Conservation (phyloP, 805 yeast species). For the Pichia cabralensis region DNA sequence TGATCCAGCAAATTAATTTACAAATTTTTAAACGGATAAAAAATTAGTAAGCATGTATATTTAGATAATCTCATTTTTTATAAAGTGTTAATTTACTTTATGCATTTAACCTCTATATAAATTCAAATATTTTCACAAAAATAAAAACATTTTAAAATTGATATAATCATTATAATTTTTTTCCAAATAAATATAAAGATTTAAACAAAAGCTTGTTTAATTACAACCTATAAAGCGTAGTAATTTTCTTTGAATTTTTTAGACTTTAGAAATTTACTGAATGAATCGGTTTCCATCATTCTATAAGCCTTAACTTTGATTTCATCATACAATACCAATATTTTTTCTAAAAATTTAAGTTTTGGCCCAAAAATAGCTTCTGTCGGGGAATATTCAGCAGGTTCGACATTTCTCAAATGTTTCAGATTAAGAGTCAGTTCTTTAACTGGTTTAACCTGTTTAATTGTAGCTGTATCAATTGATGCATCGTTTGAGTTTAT, state of each 20-base stretch:
- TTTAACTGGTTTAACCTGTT: neutral
- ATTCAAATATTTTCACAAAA: no score
- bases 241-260: constrained; percentile 27
- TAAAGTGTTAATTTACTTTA: no score
- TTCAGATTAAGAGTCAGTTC: constrained; percentile 4
- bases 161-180: no score
- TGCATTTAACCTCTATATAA: no score
- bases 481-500: neutral
- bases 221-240: no score
- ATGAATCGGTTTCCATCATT: constrained; percentile 64
- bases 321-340: constrained; percentile 36
- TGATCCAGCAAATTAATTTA: constrained; percentile 54
- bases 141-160: no score
- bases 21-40: no score
- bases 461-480: no score
- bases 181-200: no score
- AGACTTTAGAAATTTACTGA: constrained; percentile 54
- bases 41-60: no score
- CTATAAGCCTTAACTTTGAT: constrained; percentile 41
- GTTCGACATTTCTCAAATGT: constrained; percentile 2
- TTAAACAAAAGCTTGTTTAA: no score
- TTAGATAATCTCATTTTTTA: no score
- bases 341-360: constrained; percentile 26
- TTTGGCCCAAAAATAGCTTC: constrained; percentile 25
- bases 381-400: constrained; percentile 23